phyloP scores from a whole-genome alignment of 108 stramenopile species.

The Cyclotella kingstonii region DNA sequence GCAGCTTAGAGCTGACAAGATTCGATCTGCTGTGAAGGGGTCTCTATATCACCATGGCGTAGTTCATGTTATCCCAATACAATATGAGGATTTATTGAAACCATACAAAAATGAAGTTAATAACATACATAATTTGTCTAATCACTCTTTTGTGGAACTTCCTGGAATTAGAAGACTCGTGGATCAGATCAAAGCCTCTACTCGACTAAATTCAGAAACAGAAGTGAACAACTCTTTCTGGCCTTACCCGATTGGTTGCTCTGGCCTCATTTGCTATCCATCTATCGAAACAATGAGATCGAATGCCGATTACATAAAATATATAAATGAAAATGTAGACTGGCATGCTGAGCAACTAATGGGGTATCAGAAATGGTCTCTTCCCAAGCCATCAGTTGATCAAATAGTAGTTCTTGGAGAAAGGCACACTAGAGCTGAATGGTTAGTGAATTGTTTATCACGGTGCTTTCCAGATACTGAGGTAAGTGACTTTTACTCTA shows the following conservation, averaged over 20 bases:
- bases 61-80: constrained; percentile 37
- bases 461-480: constrained; percentile 47
- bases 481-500: not conserved
- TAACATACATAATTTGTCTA: too few relatives aligned
- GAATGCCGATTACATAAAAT: constrained; percentile 43
- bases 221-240: constrained; percentile 45
- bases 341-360: constrained; percentile 55
- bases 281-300: constrained; percentile 32
- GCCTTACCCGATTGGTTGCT: constrained; percentile 51
- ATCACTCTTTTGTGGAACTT: constrained; percentile 5
- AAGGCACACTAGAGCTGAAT: constrained; percentile 50
- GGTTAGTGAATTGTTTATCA: constrained; percentile 39
- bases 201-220: constrained; percentile 32
- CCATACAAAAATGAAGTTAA: constrained; percentile 23
- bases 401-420: constrained; percentile 57
- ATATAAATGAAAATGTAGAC: constrained; percentile 48
- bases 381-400: constrained; percentile 25
- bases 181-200: constrained; percentile 33
- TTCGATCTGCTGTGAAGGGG: constrained; percentile 50
- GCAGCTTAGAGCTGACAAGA: constrained; percentile 49
- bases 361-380: constrained; percentile 35
- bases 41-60: constrained; percentile 45
- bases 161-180: constrained; percentile 33
- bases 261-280: constrained; percentile 17
- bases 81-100: constrained; percentile 48